phyloP scores from a whole-genome alignment of 306 rosid species.

The Quillaja saponaria region DNA sequence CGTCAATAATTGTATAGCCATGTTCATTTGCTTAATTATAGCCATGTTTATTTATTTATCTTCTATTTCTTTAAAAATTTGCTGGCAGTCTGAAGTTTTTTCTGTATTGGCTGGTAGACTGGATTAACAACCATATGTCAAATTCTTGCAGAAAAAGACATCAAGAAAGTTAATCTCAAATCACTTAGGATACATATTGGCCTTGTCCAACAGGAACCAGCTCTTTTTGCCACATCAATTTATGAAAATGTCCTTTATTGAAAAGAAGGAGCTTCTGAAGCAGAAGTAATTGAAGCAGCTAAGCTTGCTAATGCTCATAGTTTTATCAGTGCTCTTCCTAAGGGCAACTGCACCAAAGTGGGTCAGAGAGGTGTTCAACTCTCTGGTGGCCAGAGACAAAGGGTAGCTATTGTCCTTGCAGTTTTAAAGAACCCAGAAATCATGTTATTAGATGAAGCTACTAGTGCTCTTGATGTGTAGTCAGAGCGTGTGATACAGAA shows the following conservation, averaged over 20 bases:
- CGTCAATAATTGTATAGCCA: too few relatives aligned
- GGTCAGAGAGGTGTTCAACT: constrained; percentile 95
- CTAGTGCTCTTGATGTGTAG: constrained; percentile 86
- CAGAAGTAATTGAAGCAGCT: constrained; percentile 86
- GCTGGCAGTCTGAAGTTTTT: not conserved
- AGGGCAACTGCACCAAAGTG: constrained; percentile 84
- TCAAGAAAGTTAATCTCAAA: constrained; percentile 64
- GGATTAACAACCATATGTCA: constrained; percentile 23
- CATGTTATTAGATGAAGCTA: constrained; percentile 82
- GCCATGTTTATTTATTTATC: too few relatives aligned
- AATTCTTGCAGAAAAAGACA: constrained; percentile 74
- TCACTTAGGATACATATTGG: constrained; percentile 85
- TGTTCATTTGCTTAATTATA: too few relatives aligned
- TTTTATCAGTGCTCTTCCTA: constrained; percentile 84
- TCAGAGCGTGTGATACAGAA: constrained; percentile 85
- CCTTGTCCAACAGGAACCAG: constrained; percentile 94
- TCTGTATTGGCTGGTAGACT: not conserved
- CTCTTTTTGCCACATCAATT: constrained; percentile 85
- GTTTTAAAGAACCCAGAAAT: constrained; percentile 83
- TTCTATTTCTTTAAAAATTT: too few relatives aligned
- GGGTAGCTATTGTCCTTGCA: constrained; percentile 92
- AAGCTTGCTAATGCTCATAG: constrained; percentile 87
- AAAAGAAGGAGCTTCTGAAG: constrained; percentile 81
- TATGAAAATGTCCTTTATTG: constrained; percentile 83
- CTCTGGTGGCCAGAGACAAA: constrained; percentile 88